phyloP scores from a whole-genome alignment of 306 rosid species.

The Aeschynomene evenia region DNA sequence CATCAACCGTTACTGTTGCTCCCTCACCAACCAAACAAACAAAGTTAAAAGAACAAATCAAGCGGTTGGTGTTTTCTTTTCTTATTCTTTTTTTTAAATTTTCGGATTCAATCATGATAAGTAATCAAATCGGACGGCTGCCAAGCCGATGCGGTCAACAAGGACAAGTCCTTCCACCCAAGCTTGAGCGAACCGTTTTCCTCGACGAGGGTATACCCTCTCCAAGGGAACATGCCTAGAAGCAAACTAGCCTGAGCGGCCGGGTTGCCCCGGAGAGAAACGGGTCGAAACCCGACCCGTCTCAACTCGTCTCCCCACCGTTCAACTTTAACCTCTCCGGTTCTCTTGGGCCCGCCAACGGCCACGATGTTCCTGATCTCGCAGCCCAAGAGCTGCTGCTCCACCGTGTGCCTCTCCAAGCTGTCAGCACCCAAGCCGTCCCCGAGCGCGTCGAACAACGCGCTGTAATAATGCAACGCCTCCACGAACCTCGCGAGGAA shows the following conservation, averaged over 20 bases:
- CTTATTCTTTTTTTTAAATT: background rate
- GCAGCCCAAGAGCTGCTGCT: slow-evolving; percentile 88
- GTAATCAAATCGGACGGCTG: slow-evolving; percentile 62
- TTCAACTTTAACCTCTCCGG: slow-evolving; percentile 82
- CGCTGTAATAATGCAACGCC: slow-evolving; percentile 97
- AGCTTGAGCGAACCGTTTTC: slow-evolving; percentile 80
- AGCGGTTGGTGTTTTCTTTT: background rate
- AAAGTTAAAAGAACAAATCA: background rate
- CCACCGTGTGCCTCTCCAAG: slow-evolving; percentile 82
- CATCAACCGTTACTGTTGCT: background rate
- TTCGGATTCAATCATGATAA: background rate
- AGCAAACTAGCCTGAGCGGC: slow-evolving; percentile 86
- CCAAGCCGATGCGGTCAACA: slow-evolving; percentile 97
- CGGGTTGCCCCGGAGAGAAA: slow-evolving; percentile 85
- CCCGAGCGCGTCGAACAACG: slow-evolving; percentile 98
- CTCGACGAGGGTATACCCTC: slow-evolving; percentile 86
- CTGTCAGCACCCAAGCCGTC: slow-evolving; percentile 69
- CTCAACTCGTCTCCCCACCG: slow-evolving; percentile 78
- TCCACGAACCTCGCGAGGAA: slow-evolving; percentile 93
- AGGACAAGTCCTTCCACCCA: slow-evolving; percentile 93
- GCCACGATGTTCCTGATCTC: slow-evolving; percentile 95
- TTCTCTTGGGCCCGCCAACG: slow-evolving; percentile 93
- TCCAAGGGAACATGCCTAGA: slow-evolving; percentile 94
- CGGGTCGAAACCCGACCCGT: slow-evolving; percentile 73
- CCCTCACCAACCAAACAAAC: background rate